Percentiles rank a stretch among this genome's conserved stretches.
Conservation (phyloP, 208 protist species). For the Baffinella frigidus region DNA sequence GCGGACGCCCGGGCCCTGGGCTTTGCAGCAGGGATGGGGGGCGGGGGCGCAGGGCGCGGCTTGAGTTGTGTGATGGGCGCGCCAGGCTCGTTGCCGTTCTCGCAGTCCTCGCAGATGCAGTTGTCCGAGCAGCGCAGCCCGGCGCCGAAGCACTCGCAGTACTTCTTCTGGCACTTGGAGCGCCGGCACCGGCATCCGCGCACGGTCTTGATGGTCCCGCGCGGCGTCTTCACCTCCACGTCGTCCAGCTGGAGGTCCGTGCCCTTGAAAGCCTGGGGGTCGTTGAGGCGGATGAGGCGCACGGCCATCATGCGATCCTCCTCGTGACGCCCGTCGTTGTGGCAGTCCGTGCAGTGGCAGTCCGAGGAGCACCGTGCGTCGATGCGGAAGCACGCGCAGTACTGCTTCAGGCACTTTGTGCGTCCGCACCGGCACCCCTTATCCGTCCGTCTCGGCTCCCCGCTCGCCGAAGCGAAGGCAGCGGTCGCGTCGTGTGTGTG, state of each 20-base stretch:
- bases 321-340: constrained; percentile 47
- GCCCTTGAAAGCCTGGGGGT: constrained; percentile 45
- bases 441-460: neutral
- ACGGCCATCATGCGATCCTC: constrained; percentile 25
- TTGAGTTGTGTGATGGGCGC: no score
- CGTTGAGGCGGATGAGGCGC: neutral
- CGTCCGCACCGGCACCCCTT: constrained; percentile 53
- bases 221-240: neutral
- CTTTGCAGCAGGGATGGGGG: no score
- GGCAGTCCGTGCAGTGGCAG: constrained; percentile 32
- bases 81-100: no score
- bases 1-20: no score
- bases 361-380: constrained; percentile 23
- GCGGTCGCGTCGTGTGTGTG: no score
- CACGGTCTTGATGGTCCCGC: neutral
- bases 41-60: no score
- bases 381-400: constrained; percentile 54
- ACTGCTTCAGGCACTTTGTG: constrained; percentile 59
- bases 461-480: no score
- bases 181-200: constrained; percentile 36
- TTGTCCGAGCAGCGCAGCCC: neutral
- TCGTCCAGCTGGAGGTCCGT: constrained; percentile 9
- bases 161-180: constrained; percentile 57
- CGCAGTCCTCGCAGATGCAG: constrained; percentile 43
- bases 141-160: constrained; percentile 54